phyloP scores from a whole-genome alignment of 2,329 filamentous ascomycete species.

The Neoascochyta sp. region DNA sequence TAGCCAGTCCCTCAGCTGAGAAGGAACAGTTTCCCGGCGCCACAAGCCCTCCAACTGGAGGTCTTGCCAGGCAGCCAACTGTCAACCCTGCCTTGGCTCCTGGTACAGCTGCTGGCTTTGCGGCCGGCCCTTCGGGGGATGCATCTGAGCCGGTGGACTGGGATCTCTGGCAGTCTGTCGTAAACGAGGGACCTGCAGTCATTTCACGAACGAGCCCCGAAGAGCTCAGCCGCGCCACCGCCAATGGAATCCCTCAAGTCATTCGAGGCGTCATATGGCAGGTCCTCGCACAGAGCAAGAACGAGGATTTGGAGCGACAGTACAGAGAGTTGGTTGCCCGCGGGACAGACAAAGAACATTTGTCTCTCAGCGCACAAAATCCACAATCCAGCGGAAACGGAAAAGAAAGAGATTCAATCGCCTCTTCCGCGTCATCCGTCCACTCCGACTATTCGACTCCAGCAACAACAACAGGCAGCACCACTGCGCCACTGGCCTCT shows the following conservation, averaged over 20 bases:
- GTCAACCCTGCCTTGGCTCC: slow-evolving; percentile 72
- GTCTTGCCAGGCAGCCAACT: slow-evolving; percentile 53
- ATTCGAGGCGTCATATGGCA: slow-evolving; percentile 99
- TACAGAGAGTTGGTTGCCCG: slow-evolving; percentile 77
- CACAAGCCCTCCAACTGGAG: slow-evolving; percentile 26
- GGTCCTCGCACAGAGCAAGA: slow-evolving; percentile 92
- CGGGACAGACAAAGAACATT: slow-evolving; percentile 71
- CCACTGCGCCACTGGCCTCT: slow-evolving; percentile 38
- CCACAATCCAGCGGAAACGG: slow-evolving; percentile 44
- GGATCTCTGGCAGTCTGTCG: slow-evolving; percentile 96
- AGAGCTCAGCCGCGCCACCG: slow-evolving; percentile 85
- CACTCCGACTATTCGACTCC: slow-evolving; percentile 71
- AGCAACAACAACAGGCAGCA: slow-evolving; percentile 50
- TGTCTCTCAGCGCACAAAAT: slow-evolving; percentile 21
- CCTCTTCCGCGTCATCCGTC: slow-evolving; percentile 80
- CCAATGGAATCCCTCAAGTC: slow-evolving; percentile 86
- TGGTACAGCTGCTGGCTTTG: slow-evolving; percentile 79
- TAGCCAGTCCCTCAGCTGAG: slow-evolving; percentile 43
- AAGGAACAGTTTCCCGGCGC: slow-evolving; percentile 33
- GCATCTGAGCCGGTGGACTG: slow-evolving; percentile 77
- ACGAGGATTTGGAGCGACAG: slow-evolving; percentile 79
- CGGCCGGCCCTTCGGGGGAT: slow-evolving; percentile 71
- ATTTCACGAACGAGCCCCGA: slow-evolving; percentile 84
- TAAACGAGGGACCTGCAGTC: slow-evolving; percentile 87
- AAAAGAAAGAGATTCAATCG: slow-evolving; percentile 63